Evolutionary conservation across 2,329 filamentous ascomycete genomes (phyloP), one percentile per base, ranked within the genome.

Genomic region (Chaetomium strumarium): DNA sequence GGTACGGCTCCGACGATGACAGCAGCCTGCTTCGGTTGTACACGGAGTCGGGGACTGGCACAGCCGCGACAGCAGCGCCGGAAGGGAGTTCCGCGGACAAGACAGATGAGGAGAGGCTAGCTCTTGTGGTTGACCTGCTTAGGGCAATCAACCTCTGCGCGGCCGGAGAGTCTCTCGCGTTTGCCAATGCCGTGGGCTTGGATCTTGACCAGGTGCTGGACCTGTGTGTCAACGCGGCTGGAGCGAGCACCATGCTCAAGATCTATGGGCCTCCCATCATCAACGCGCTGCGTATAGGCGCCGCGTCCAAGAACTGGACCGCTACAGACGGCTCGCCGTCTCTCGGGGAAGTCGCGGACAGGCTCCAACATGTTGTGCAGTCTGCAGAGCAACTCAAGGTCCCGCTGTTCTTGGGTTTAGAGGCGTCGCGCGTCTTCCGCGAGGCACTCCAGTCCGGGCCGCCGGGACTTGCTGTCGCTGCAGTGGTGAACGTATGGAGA

Each of bases 1-100:
- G 83, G 10, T 82, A 69, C 58, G 72, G 70, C 2, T 57, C 65
- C 5, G 71, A 75, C 44, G 74, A 76, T 55, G 74, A 76, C 59
- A 71, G 69, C 40, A 67, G 70, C 44, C 58, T 76, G 30, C 63
- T 76, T 43, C 63, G 72, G 36, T 52, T 76, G 49, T 76, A 76
- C 56, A 69, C 62, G 9, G 68, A 72, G 37, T n/a, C 30, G 12
- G 12, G 2, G 39, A 70, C 70, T 9, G 63, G 63, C 45, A 66
- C 64, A 0, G 58, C 24, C 4, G 24, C 24, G 7, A 66, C 64
- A 14, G 12, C 34, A 5, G 34, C 34, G 8, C 34, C 64, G 2
- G 63, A 64, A 9, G 56, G 63, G 30, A 63, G 60, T 4, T 48
- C 58, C 10, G 63, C 59, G 3, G 7, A 24, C 24, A 52, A 63